Conservation (phyloP, 2,329 filamentous ascomycete genomes). For the Chrysosphaeria jannelii region DNA sequence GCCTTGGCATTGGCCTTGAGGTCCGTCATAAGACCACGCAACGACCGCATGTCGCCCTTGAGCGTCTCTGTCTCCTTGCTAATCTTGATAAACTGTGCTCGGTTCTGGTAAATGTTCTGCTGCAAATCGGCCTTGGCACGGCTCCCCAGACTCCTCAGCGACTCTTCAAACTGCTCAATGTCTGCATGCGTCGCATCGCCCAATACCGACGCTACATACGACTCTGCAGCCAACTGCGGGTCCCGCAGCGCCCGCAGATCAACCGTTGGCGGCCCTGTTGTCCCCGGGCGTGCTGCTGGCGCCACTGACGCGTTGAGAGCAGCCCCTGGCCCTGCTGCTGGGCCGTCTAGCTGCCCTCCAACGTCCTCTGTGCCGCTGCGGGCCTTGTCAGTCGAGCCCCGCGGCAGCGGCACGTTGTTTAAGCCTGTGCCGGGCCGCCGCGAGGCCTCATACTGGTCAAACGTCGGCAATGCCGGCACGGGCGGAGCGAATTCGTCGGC, state of each 20-base stretch:
- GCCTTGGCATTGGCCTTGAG: conserved; percentile 51
- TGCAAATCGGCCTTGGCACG: conserved; percentile 63
- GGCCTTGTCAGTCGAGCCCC: conserved; percentile 1
- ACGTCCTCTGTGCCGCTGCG: not conserved
- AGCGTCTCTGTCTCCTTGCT: conserved; percentile 97
- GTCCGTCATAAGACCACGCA: conserved; percentile 76
- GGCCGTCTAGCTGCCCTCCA: not conserved
- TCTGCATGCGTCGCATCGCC: conserved; percentile 69
- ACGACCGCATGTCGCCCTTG: conserved; percentile 78
- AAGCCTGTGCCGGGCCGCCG: conserved; percentile 12
- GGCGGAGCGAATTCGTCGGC: conserved; percentile 48
- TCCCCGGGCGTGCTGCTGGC: not conserved
- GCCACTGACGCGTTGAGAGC: not conserved
- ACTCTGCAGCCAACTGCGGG: conserved; percentile 47
- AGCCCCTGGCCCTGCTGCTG: not conserved
- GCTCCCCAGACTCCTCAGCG: conserved; percentile 45
- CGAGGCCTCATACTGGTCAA: conserved; percentile 24
- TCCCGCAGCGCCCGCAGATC: conserved; percentile 56
- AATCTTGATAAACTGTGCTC: conserved; percentile 96
- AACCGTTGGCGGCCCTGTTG: conserved; percentile 24
- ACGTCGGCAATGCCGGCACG: conserved; percentile 33
- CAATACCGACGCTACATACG: conserved; percentile 44
- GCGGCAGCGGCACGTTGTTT: conserved; percentile 21
- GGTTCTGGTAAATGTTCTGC: conserved; percentile 87
- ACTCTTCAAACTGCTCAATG: conserved; percentile 52